A percentile compares a stretch with the other conserved stretches of the same genome.
These are phyloP conservation scores for Bonnemaisonia californica DNA, from an alignment of 31 red algal species.

Conservation along the genomic window DNA sequence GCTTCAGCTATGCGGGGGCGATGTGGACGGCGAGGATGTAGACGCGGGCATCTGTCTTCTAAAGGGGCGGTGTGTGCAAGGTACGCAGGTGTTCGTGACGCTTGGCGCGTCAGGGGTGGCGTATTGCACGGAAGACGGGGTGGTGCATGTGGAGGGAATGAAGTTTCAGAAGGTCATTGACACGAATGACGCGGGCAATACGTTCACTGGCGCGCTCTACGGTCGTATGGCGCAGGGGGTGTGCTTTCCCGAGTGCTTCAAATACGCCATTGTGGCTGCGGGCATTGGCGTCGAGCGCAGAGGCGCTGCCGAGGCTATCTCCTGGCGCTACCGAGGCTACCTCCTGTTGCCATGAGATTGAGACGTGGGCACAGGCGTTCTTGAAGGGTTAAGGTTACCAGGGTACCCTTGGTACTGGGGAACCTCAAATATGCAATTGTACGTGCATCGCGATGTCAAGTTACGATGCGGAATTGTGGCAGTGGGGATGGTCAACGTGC, in stretches of 20 bases:
- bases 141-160: neutral
- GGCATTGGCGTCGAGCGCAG: conserved; percentile 29
- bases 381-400: too few relatives aligned
- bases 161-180: conserved; percentile 28
- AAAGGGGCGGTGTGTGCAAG: neutral
- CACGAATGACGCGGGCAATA: conserved; percentile 61
- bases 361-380: too few relatives aligned
- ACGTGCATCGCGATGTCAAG: too few relatives aligned
- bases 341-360: too few relatives aligned
- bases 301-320: conserved; percentile 49
- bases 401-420: too few relatives aligned
- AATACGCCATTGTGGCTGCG: conserved; percentile 29
- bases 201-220: conserved; percentile 38
- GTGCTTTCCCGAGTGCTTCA: conserved; percentile 5
- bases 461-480: too few relatives aligned
- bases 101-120: conserved; percentile 41
- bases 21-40: neutral
- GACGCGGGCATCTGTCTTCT: neutral
- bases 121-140: neutral
- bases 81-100: conserved; percentile 33
- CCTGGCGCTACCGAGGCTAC: too few relatives aligned
- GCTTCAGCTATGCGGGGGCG: neutral
- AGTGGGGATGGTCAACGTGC: too few relatives aligned
- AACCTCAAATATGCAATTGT: too few relatives aligned
- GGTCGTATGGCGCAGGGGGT: conserved; percentile 9